These are phyloP conservation scores for Sugiyamaella valdiviana DNA, from an alignment of 805 yeast genomes.

Conservation along the genomic window DNA sequence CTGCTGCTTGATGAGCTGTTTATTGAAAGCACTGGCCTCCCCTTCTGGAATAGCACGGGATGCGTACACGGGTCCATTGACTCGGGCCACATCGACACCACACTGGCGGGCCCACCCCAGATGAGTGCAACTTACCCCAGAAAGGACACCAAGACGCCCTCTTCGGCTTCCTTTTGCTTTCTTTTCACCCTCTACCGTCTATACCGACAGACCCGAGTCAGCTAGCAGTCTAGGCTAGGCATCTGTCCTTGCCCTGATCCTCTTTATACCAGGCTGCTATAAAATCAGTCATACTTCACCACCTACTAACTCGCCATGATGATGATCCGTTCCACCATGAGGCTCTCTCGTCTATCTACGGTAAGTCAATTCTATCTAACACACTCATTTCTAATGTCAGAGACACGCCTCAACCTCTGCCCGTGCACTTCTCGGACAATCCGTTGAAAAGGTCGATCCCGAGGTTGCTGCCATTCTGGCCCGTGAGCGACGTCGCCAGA, in stretches of 20 bases:
- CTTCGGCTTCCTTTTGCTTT: not conserved
- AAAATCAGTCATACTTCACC: not conserved
- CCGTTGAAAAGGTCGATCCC: constrained; percentile 48
- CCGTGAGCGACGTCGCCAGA: constrained; percentile 78
- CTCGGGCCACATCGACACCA: not conserved
- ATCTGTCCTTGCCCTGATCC: not conserved
- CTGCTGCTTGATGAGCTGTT: too few species aligned
- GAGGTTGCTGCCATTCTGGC: constrained; percentile 75
- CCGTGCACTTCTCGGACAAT: constrained; percentile 13
- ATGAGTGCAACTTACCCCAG: not conserved
- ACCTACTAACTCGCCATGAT: not conserved
- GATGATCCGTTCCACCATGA: not conserved
- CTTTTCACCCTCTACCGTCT: not conserved
- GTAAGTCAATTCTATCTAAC: not conserved
- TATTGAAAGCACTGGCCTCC: too few species aligned
- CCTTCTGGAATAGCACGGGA: too few species aligned
- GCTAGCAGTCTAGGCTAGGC: not conserved
- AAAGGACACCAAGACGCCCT: not conserved
- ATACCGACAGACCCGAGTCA: not conserved
- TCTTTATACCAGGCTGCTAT: not conserved
- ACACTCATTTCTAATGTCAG: not conserved
- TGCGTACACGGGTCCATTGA: not conserved
- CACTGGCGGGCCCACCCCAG: not conserved
- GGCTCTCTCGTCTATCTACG: not conserved
- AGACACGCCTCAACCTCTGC: not conserved